Percentiles rank a stretch among this genome's conserved stretches.
phyloP scores from a whole-genome alignment of 164 flowering plant genomes.

The Houttuynia cordata region DNA sequence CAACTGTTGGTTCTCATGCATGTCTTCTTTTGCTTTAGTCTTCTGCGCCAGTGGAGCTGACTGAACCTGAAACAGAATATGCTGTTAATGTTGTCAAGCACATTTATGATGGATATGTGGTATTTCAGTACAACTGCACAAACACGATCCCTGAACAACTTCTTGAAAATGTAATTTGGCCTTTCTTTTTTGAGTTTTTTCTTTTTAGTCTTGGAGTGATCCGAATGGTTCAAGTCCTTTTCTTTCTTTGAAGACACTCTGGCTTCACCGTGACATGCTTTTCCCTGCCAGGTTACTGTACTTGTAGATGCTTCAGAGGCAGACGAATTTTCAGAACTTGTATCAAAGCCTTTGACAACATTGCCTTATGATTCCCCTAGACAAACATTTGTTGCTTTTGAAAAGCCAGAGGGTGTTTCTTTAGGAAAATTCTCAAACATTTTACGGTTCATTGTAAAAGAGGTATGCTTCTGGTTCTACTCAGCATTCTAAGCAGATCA shows the following conservation, averaged over 20 bases:
- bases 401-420: slow-evolving; percentile 76
- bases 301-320: slow-evolving; percentile 95
- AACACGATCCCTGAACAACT: slow-evolving; percentile 92
- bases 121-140: slow-evolving; percentile 93
- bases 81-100: slow-evolving; percentile 96
- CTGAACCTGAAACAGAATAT: slow-evolving; percentile 98
- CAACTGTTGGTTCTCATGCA: background rate
- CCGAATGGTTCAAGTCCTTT: background rate
- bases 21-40: slow-evolving; percentile 34
- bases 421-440: slow-evolving; percentile 80
- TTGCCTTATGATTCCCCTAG: slow-evolving; percentile 96
- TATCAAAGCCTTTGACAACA: slow-evolving; percentile 62
- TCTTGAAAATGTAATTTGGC: slow-evolving; percentile 64
- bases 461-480: slow-evolving; percentile 27
- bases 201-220: background rate
- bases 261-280: slow-evolving; percentile 3
- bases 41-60: slow-evolving; percentile 84
- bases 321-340: slow-evolving; percentile 75
- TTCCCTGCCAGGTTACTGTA: slow-evolving; percentile 53
- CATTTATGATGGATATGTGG: slow-evolving; percentile 79
- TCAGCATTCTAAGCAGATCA: background rate
- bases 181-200: background rate
- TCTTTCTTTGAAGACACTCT: background rate
- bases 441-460: slow-evolving; percentile 73
- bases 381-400: slow-evolving; percentile 85